Conservation (phyloP, 352 stramenopile species). For the Globisporangium mamillatum region DNA sequence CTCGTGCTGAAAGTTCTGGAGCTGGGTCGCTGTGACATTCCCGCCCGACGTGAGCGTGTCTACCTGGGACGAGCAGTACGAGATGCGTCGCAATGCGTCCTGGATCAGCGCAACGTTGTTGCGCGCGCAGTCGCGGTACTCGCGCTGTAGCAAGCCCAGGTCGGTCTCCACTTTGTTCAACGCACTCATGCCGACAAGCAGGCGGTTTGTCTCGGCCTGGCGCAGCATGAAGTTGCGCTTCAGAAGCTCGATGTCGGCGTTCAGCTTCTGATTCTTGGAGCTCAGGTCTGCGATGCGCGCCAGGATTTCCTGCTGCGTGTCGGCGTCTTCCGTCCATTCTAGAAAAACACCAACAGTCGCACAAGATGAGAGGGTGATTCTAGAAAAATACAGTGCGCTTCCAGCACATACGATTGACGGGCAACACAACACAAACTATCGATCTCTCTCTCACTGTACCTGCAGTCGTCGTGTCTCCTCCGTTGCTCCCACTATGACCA, state of each 20-base stretch:
- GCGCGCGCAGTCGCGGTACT: slow-evolving; percentile 42
- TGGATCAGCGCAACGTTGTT: slow-evolving; percentile 52
- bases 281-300: slow-evolving; percentile 18
- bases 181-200: slow-evolving; percentile 33
- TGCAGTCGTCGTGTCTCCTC: slow-evolving; percentile 4
- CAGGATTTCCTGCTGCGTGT: slow-evolving; percentile 24
- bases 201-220: slow-evolving; percentile 32
- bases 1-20: slow-evolving; percentile 39
- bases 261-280: slow-evolving; percentile 42
- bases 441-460: neutral
- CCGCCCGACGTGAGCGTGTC: slow-evolving; percentile 35
- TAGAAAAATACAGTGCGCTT: neutral
- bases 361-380: neutral
- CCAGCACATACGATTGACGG: neutral
- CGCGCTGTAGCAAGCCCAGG: slow-evolving; percentile 33
- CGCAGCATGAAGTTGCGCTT: slow-evolving; percentile 36
- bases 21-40: slow-evolving; percentile 32
- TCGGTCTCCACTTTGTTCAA: slow-evolving; percentile 42
- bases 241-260: slow-evolving; percentile 34
- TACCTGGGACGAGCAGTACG: slow-evolving; percentile 47
- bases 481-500: neutral
- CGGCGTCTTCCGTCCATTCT: slow-evolving; percentile 4
- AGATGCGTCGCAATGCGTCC: slow-evolving; percentile 47
- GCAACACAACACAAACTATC: neutral
- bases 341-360: neutral